Base-by-base conservation (phyloP, 176 grass and related monocot species). In the Alloteropsis semialata region DNA sequence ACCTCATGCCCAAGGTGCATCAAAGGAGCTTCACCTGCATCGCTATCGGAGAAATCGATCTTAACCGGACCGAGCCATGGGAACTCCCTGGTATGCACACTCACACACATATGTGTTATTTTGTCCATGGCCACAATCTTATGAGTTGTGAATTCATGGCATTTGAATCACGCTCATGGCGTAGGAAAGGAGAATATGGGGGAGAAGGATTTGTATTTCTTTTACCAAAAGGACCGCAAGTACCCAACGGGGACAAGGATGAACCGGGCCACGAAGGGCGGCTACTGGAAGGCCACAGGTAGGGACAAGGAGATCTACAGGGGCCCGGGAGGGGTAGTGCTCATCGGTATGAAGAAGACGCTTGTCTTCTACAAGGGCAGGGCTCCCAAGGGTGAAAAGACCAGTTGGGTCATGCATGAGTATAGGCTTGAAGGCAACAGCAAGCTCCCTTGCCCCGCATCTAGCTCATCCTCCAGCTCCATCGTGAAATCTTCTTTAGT, bases 1-100 rank as follows among this genome's bases (percentile, higher is more conserved):
- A 96, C 85, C 87, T 96, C 25, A 78, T 64, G 2, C 84, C 69
- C 27, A 92, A 90, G 82, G 85, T 89, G 24, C 25, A 61, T 0
- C 76, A 88, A 11, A 66, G 29, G 2, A 54, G 22, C 36, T 92
- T 92, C 51, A 77, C 18, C 32, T 36, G 83, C 48, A 67, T 0
- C 5, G 88, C 86, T 36, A 75, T 96, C 1, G 87, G 85, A 39
- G 93, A 90, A 22, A 85, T 83, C 8, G 82, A 95, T 63, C 65
- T 95, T 16, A 92, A 95, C 58, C 90, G 84, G 75, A 88, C 32
- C 5, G 93, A 95, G 75, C 90, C 87, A 61, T 95, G 90, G 90
- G 93, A 95, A 14, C 87, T 95, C 24, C 93, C 85, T 43, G 38
- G 91, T 93, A 82, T 30, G 8, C 5, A 18, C 16, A 6, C 25